Percentiles rank a stretch among this genome's conserved stretches.
Conservation (phyloP, 1,139 yeast genomes). For the Candida smagusa region DNA sequence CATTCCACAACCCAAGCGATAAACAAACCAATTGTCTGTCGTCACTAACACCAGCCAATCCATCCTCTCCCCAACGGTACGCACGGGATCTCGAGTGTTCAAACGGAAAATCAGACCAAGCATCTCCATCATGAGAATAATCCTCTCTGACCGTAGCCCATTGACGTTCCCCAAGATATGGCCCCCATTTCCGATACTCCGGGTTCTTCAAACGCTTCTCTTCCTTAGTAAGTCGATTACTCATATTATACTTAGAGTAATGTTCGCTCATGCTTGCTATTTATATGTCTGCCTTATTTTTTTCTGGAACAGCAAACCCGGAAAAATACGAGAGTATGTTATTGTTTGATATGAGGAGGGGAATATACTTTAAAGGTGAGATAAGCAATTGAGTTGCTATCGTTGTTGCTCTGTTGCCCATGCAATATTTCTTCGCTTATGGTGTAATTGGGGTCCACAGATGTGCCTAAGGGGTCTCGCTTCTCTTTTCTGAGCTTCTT, state of each 20-base stretch:
- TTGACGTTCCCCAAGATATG: constrained; percentile 84
- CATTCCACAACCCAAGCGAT: constrained; percentile 89
- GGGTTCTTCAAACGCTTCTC: constrained; percentile 67
- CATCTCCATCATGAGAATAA: constrained; percentile 83
- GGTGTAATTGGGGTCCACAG: no score
- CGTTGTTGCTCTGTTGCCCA: no score
- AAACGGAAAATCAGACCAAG: constrained; percentile 90
- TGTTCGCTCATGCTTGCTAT: constrained; percentile 1
- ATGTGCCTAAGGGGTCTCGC: no score
- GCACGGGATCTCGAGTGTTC: constrained; percentile 82
- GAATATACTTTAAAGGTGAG: no score
- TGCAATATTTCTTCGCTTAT: no score
- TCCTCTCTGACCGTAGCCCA: constrained; percentile 97
- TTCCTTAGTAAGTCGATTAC: constrained; percentile 45
- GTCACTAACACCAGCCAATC: constrained; percentile 88
- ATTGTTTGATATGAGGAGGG: no score
- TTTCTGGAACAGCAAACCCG: background rate
- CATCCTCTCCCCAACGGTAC: constrained; percentile 97
- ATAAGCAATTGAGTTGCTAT: no score
- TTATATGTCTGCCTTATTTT: background rate
- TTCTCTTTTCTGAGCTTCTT: no score
- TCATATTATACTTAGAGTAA: constrained; percentile 3
- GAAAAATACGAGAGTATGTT: background rate
- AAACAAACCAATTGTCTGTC: constrained; percentile 77
- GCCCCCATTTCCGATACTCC: constrained; percentile 73